A percentile compares a stretch with the other conserved stretches of the same genome.
Conservation (phyloP, 1,284 basidiomycete genomes). For the Volvariella surrecta region DNA sequence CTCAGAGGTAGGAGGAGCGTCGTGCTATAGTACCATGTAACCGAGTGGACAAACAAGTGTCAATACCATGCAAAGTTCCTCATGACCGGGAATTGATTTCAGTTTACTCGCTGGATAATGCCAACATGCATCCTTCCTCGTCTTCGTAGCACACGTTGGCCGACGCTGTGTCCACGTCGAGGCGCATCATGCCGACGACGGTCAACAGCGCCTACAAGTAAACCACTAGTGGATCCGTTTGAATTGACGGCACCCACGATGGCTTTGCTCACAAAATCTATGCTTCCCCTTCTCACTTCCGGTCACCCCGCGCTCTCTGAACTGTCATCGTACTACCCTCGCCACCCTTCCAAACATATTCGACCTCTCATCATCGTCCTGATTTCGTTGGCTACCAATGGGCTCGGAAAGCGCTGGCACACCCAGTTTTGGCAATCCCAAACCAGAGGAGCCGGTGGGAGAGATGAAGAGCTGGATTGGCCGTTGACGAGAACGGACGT, state of each 20-base stretch:
- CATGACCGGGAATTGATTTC: too few relatives aligned
- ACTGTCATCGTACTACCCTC: slow-evolving; percentile 94
- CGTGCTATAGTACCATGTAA: too few relatives aligned
- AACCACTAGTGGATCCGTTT: slow-evolving; percentile 46
- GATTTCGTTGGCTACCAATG: slow-evolving; percentile 89
- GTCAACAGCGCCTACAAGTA: background rate
- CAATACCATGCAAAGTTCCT: too few relatives aligned
- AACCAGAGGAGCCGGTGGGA: slow-evolving; percentile 47
- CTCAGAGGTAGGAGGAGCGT: too few relatives aligned
- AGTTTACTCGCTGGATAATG: too few relatives aligned
- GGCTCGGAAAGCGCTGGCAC: slow-evolving; percentile 65
- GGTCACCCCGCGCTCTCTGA: slow-evolving; percentile 83
- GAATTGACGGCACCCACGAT: slow-evolving; percentile 68
- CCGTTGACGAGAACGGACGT: slow-evolving; percentile 71
- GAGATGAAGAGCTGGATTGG: slow-evolving; percentile 45
- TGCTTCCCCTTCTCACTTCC: slow-evolving; percentile 79
- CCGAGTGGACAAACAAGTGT: too few relatives aligned
- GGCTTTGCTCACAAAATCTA: slow-evolving; percentile 60
- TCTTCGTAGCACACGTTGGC: too few relatives aligned
- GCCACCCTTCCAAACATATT: slow-evolving; percentile 86
- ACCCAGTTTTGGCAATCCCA: slow-evolving; percentile 36
- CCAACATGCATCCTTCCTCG: too few relatives aligned
- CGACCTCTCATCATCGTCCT: slow-evolving; percentile 89
- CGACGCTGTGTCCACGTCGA: too few relatives aligned
- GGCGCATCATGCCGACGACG: too few relatives aligned